phyloP scores from a whole-genome alignment of 768 basidiomycete species.

The Leccinum subgranulosum region DNA sequence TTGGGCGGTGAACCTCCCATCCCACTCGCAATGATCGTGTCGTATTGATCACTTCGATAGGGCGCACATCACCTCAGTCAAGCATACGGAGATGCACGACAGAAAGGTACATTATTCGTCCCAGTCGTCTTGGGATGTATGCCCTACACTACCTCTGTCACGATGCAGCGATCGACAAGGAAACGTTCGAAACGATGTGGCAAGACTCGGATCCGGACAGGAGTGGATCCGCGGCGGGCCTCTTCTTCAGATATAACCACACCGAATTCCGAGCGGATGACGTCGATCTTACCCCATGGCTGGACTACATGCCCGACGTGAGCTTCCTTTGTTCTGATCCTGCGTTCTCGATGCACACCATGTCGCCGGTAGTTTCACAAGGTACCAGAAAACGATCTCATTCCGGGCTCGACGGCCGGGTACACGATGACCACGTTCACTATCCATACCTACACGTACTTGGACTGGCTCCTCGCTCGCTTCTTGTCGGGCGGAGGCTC shows the following conservation, averaged over 20 bases:
- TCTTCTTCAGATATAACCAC: conserved; percentile 62
- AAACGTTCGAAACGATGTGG: conserved; percentile 78
- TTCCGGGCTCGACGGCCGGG: conserved; percentile 44
- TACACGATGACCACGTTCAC: conserved; percentile 63
- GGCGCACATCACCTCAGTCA: conserved; percentile 78
- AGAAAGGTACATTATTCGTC: conserved; percentile 44
- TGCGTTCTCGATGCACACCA: neutral
- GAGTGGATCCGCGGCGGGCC: conserved; percentile 44
- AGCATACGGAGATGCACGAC: conserved; percentile 46
- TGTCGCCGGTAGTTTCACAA: conserved; percentile 28
- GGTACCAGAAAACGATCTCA: conserved; percentile 40
- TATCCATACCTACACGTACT: conserved; percentile 62
- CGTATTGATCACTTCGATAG: conserved; percentile 34
- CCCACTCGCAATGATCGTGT: neutral
- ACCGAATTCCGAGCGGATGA: conserved; percentile 54
- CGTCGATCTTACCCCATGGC: conserved; percentile 27
- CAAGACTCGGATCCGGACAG: conserved; percentile 59
- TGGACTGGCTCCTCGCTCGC: conserved; percentile 58
- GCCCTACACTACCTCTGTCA: neutral
- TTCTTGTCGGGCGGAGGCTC: conserved; percentile 62
- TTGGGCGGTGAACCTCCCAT: conserved; percentile 62
- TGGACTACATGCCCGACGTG: conserved; percentile 57
- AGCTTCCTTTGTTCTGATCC: conserved; percentile 14
- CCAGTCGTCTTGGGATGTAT: neutral
- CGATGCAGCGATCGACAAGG: conserved; percentile 57